Evolutionary conservation across 2,329 filamentous ascomycete species (phyloP).

Genomic region (Trichoderma brevicompactum): DNA sequence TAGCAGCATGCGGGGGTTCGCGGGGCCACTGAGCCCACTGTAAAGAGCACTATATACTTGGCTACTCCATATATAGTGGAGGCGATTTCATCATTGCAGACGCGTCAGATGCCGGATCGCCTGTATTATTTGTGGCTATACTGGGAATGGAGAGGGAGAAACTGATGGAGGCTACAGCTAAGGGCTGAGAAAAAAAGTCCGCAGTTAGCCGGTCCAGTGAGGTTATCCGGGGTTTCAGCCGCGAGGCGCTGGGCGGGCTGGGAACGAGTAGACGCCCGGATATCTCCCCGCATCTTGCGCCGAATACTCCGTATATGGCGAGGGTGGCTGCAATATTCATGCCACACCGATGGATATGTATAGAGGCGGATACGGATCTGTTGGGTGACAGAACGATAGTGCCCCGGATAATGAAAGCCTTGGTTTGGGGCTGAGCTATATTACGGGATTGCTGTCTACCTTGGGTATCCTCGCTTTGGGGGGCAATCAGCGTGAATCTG

Average conservation of each 20-base stretch:
- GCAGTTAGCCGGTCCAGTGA: neutral
- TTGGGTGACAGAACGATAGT: no score
- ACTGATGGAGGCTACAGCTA: neutral
- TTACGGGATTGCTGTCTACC: no score
- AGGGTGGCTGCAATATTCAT: neutral
- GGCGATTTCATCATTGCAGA: conserved; percentile 20
- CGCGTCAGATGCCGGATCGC: neutral
- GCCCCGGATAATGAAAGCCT: no score
- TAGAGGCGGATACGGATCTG: neutral
- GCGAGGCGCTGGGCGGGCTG: neutral
- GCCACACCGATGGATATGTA: neutral
- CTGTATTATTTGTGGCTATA: neutral
- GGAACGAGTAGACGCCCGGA: conserved; percentile 6
- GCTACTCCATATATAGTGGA: conserved; percentile 11
- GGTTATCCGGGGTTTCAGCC: neutral
- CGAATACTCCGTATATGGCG: neutral
- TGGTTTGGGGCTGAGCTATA: no score
- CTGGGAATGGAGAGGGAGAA: neutral
- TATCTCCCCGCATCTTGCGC: conserved; percentile 19
- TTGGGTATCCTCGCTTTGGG: neutral
- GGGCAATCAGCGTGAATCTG: neutral
- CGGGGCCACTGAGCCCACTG: conserved; percentile 12
- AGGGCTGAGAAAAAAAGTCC: neutral
- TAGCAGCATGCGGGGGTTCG: conserved; percentile 21
- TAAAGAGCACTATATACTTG: neutral